A percentile compares a stretch with the other conserved stretches of the same genome.
Evolutionary conservation across 192 early-diverging fungal species (phyloP).

Genomic region (Chytriomyces confervae): DNA sequence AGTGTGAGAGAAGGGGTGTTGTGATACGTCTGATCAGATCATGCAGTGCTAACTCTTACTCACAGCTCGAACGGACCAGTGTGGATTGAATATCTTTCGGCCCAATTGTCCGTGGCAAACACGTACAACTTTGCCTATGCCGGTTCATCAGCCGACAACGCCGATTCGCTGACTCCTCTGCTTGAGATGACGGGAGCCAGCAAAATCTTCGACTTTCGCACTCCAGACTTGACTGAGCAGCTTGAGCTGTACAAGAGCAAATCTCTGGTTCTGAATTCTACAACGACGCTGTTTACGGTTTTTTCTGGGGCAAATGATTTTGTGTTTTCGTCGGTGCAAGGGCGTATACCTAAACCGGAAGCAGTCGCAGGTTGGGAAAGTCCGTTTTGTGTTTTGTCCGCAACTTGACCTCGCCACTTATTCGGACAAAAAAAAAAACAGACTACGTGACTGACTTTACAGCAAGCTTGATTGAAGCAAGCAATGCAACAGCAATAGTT

Average conservation of each 20-base stretch:
- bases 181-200: neutral
- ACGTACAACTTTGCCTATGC: neutral
- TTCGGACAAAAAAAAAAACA: too few species aligned
- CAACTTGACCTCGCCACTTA: neutral
- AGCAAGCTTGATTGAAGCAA: neutral
- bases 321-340: neutral
- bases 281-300: neutral
- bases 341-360: neutral
- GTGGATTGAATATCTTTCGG: constrained; percentile 39
- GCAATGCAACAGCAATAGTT: neutral
- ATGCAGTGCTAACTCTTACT: neutral
- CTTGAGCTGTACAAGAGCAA: neutral
- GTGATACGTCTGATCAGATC: neutral
- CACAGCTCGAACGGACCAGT: constrained; percentile 42
- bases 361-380: neutral
- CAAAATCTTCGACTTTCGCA: neutral
- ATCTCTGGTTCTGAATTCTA: neutral
- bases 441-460: too few species aligned
- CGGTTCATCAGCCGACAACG: neutral
- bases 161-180: neutral
- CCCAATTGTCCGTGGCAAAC: neutral
- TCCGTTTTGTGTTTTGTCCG: neutral
- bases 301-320: constrained; percentile 7
- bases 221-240: neutral
- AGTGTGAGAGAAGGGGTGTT: neutral